Conservation (phyloP, 2,329 filamentous ascomycete species). For the Scedosporium aurantiacum region DNA sequence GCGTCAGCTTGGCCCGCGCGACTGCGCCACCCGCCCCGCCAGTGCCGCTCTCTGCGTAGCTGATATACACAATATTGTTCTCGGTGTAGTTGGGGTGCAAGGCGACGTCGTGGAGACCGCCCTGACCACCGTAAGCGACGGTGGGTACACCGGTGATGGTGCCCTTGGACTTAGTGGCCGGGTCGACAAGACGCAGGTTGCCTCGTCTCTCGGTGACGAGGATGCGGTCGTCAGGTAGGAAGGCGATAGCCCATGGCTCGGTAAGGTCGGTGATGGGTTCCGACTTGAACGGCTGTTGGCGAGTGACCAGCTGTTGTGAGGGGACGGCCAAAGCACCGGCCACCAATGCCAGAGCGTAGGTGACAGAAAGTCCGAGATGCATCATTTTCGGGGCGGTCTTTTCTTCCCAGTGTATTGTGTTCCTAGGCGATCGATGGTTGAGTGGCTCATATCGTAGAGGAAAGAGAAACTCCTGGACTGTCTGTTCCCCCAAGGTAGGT, state of each 20-base stretch:
- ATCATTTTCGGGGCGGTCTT: constrained; percentile 15
- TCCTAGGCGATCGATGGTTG: constrained; percentile 14
- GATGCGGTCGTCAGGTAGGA: constrained; percentile 20
- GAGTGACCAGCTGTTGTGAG: constrained; percentile 17
- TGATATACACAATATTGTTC: constrained; percentile 21
- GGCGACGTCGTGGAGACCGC: constrained; percentile 21
- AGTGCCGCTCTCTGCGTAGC: constrained; percentile 19
- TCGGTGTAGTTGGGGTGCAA: constrained; percentile 21
- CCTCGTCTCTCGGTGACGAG: constrained; percentile 22
- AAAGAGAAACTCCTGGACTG: constrained; percentile 7
- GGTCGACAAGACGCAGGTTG: constrained; percentile 19
- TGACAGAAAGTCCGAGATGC: constrained; percentile 18
- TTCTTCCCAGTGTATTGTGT: constrained; percentile 15
- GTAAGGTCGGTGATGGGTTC: constrained; percentile 10
- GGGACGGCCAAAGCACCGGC: constrained; percentile 17
- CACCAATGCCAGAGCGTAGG: constrained; percentile 18
- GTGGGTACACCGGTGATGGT: constrained; percentile 20
- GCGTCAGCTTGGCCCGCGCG: constrained; percentile 20
- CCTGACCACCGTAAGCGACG: constrained; percentile 21
- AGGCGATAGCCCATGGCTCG: constrained; percentile 17
- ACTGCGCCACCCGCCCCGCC: constrained; percentile 18
- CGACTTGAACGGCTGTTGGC: constrained; percentile 17
- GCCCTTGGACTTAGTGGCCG: constrained; percentile 16
- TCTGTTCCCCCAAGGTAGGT: constrained; percentile 13
- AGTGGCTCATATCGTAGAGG: constrained; percentile 13